These are phyloP conservation scores for Penicillium robsamsonii DNA, from an alignment of 495 filamentous ascomycete species.

Conservation along the genomic window DNA sequence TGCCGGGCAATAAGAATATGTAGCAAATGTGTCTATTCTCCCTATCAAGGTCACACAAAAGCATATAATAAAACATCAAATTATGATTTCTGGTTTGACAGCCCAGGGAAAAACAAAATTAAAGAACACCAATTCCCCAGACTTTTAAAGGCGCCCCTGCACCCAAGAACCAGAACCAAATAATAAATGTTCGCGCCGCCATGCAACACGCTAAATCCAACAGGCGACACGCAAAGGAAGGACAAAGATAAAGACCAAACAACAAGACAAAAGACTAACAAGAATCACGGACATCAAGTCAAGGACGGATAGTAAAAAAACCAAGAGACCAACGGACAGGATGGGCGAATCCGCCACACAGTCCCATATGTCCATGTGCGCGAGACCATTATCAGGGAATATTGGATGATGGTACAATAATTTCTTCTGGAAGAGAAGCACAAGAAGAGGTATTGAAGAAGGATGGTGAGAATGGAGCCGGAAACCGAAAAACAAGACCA, in stretches of 20 bases:
- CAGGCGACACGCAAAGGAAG: constrained; percentile 1
- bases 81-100: not conserved
- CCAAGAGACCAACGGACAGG: not conserved
- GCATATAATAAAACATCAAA: not conserved
- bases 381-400: not conserved
- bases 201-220: constrained; percentile 16
- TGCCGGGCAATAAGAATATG: not conserved
- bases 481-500: not conserved
- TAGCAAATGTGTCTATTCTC: not conserved
- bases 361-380: not conserved
- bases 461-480: not conserved
- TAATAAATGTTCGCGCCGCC: constrained; percentile 11
- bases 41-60: not conserved
- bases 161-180: not conserved
- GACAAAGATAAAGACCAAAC: not conserved
- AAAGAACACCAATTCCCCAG: constrained; percentile 9
- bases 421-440: not conserved
- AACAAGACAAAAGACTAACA: not conserved
- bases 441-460: not conserved
- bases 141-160: constrained; percentile 9
- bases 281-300: not conserved
- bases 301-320: not conserved
- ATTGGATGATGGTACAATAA: constrained; percentile 6
- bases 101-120: not conserved
- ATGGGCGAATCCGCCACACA: not conserved